These are phyloP conservation scores for Aurantiochytrium sp. DNA, from an alignment of 108 stramenopile genomes.

Conservation along the genomic window DNA sequence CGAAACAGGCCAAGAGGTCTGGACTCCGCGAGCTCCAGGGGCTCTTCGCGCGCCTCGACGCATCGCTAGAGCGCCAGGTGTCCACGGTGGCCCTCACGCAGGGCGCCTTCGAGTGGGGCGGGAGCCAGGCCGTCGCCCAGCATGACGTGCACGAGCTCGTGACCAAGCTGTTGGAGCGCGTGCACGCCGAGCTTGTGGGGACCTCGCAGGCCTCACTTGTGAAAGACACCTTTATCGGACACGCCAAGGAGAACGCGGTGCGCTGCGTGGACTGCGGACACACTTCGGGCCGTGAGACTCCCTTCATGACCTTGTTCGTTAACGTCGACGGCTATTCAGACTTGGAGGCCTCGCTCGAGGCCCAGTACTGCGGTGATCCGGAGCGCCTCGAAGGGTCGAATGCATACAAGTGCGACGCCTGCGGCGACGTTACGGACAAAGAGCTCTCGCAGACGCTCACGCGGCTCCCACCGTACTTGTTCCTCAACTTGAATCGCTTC, in stretches of 20 bases:
- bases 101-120: slow-evolving; percentile 20
- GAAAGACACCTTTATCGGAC: not conserved
- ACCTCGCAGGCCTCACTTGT: not conserved
- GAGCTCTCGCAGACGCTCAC: slow-evolving; percentile 2
- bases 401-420: not conserved
- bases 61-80: not conserved
- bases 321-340: not conserved
- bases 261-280: not conserved
- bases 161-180: not conserved
- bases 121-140: not conserved
- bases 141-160: slow-evolving; percentile 22
- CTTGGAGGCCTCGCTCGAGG: not conserved
- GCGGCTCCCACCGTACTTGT: slow-evolving; percentile 34
- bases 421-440: not conserved
- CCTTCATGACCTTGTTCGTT: not conserved
- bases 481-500: slow-evolving; percentile 48
- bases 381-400: not conserved
- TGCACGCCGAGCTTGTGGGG: not conserved
- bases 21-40: slow-evolving; percentile 21
- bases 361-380: not conserved
- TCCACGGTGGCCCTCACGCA: not conserved
- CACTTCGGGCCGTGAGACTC: not conserved
- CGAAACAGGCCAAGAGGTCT: not conserved
- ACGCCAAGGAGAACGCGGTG: not conserved
- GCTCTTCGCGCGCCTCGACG: not conserved